Percentiles rank a stretch among this genome's conserved stretches.
phyloP scores from a whole-genome alignment of 2,329 filamentous ascomycete species.

The Ustilaginoidea virens region DNA sequence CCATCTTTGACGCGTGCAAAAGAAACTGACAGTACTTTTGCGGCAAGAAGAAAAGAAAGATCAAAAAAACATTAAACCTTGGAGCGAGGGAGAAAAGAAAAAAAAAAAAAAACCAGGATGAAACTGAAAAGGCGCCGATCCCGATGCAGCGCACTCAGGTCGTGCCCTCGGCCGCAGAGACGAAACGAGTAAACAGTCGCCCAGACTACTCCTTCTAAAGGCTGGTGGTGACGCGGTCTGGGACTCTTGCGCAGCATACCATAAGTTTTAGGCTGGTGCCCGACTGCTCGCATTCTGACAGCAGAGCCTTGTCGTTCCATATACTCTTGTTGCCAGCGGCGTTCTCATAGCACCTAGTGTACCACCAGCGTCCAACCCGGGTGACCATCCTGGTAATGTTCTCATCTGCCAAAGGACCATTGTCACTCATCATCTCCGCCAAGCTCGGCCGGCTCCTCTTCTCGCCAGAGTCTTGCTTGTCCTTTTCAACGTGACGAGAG shows the following conservation, averaged over 20 bases:
- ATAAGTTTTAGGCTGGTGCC: constrained; percentile 80
- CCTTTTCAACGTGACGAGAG: constrained; percentile 9
- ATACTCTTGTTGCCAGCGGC: constrained; percentile 48
- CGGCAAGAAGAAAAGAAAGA: too few relatives aligned
- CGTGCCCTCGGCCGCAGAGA: too few relatives aligned
- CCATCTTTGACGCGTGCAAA: too few relatives aligned
- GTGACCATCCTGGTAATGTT: constrained; percentile 87
- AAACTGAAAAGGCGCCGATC: too few relatives aligned
- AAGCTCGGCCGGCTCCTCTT: constrained; percentile 37
- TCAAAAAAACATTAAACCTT: too few relatives aligned
- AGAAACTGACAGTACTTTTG: too few relatives aligned
- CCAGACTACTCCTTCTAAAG: background rate
- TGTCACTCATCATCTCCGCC: constrained; percentile 58
- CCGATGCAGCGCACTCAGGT: too few relatives aligned
- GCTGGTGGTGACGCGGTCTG: constrained; percentile 33
- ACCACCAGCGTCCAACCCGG: constrained; percentile 92
- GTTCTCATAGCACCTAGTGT: constrained; percentile 78
- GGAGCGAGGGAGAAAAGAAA: background rate
- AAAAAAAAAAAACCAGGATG: background rate
- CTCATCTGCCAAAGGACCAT: constrained; percentile 58
- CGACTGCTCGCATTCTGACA: constrained; percentile 74
- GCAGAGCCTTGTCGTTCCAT: constrained; percentile 60
- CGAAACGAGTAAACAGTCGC: too few relatives aligned
- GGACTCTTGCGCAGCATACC: constrained; percentile 82
- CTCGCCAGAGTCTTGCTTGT: constrained; percentile 8